Percentiles rank a stretch among this genome's conserved stretches.
Conservation (phyloP, 345 rosid genomes). For the Camelina sativa region DNA sequence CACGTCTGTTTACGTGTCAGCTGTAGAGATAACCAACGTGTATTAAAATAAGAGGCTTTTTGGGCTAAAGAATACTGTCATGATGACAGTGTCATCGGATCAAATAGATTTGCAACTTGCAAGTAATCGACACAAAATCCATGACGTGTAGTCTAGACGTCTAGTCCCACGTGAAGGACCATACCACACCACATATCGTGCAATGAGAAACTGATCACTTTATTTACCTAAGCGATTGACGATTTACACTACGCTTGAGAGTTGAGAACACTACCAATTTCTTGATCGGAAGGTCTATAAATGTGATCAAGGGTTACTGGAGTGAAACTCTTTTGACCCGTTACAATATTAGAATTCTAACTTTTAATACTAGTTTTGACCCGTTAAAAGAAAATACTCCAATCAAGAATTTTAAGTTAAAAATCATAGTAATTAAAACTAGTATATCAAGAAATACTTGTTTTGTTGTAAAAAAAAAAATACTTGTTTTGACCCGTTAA, state of each 20-base stretch:
- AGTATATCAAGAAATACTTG: too few species aligned
- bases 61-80: slow-evolving; percentile 12
- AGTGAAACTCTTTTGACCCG: too few species aligned
- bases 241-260: neutral
- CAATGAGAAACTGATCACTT: neutral
- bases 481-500: too few species aligned
- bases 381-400: too few species aligned
- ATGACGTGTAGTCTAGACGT: neutral
- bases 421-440: too few species aligned
- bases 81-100: neutral
- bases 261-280: slow-evolving; percentile 3
- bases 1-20: slow-evolving; percentile 36
- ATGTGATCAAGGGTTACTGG: neutral
- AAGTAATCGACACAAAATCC: neutral
- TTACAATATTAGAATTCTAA: too few species aligned
- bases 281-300: neutral
- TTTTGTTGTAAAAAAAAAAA: too few species aligned
- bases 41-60: neutral
- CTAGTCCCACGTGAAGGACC: neutral
- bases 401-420: too few species aligned
- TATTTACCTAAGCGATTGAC: neutral
- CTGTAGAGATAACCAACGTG: neutral
- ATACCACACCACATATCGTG: neutral
- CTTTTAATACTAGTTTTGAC: too few species aligned
- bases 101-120: neutral